Conservation (phyloP, 441 rosid genomes). For the Melastoma candidum region DNA sequence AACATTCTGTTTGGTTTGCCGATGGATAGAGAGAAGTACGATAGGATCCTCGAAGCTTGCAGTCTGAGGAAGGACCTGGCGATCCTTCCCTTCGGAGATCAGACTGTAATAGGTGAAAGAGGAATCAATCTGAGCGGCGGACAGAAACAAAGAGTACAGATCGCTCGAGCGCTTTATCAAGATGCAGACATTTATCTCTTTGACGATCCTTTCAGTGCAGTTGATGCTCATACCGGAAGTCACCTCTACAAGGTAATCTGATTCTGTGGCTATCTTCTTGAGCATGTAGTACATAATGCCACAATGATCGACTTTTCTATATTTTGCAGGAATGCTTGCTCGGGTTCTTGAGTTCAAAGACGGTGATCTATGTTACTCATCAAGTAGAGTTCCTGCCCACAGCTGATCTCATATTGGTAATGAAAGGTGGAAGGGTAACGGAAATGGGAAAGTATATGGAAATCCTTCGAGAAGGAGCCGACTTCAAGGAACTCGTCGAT, state of each 20-base stretch:
- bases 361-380: slow-evolving; percentile 45
- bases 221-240: slow-evolving; percentile 51
- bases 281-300: neutral
- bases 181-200: slow-evolving; percentile 39
- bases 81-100: slow-evolving; percentile 36
- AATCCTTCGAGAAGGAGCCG: slow-evolving; percentile 20
- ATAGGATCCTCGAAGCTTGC: slow-evolving; percentile 32
- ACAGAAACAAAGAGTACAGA: slow-evolving; percentile 53
- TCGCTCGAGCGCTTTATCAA: slow-evolving; percentile 52
- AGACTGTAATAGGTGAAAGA: slow-evolving; percentile 41
- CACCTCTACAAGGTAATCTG: slow-evolving; percentile 33
- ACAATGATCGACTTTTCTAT: slow-evolving; percentile 3
- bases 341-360: slow-evolving; percentile 37
- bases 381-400: slow-evolving; percentile 21
- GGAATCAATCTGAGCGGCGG: slow-evolving; percentile 56
- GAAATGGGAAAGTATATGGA: slow-evolving; percentile 22
- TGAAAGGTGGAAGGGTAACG: slow-evolving; percentile 28
- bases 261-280: neutral
- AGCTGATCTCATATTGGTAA: slow-evolving; percentile 53
- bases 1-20: slow-evolving; percentile 42
- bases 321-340: slow-evolving; percentile 38
- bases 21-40: slow-evolving; percentile 33
- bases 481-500: slow-evolving; percentile 36
- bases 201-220: slow-evolving; percentile 58
- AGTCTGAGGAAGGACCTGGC: slow-evolving; percentile 32